These are phyloP conservation scores for Aspergillaceae sp. DNA, from an alignment of 2,329 filamentous ascomycete species.

Conservation along the genomic window DNA sequence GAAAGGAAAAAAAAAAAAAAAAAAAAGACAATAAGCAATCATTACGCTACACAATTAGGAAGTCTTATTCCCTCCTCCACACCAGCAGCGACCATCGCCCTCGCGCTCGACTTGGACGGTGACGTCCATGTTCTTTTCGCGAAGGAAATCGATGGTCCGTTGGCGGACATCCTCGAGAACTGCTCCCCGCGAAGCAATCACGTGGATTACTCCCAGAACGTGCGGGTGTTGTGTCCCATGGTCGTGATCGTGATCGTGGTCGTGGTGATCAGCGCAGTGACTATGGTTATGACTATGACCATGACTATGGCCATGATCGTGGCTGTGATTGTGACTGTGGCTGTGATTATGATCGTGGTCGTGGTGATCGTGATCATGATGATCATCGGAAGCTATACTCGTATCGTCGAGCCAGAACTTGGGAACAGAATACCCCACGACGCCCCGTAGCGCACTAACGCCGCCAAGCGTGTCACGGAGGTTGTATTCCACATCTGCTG, in stretches of 20 bases:
- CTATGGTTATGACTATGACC: conserved; percentile 19
- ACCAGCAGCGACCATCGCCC: conserved; percentile 61
- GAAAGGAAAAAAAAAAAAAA: too few relatives aligned
- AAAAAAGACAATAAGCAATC: too few relatives aligned
- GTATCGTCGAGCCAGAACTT: conserved; percentile 87
- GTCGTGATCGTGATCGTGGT: conserved; percentile 20
- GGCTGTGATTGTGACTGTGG: conserved; percentile 19
- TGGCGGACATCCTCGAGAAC: conserved; percentile 76
- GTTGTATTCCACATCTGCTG: conserved; percentile 76
- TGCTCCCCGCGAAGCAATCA: conserved; percentile 63
- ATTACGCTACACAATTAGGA: conserved; percentile 3
- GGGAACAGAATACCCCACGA: conserved; percentile 75
- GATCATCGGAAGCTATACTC: conserved; percentile 30
- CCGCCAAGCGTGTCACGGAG: conserved; percentile 79
- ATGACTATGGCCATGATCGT: conserved; percentile 22
- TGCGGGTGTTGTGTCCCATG: conserved; percentile 14
- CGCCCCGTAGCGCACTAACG: conserved; percentile 71
- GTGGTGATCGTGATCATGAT: conserved; percentile 30
- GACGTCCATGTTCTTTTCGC: conserved; percentile 64
- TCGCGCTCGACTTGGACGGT: conserved; percentile 84
- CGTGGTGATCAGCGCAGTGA: conserved; percentile 17
- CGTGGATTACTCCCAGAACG: conserved; percentile 76
- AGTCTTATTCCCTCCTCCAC: conserved; percentile 40
- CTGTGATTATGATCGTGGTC: conserved; percentile 23
- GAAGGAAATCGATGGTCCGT: conserved; percentile 63